Evolutionary conservation across 371 early-diverging fungal genomes (phyloP).

Genomic region (Lichtheimia hyalospora): DNA sequence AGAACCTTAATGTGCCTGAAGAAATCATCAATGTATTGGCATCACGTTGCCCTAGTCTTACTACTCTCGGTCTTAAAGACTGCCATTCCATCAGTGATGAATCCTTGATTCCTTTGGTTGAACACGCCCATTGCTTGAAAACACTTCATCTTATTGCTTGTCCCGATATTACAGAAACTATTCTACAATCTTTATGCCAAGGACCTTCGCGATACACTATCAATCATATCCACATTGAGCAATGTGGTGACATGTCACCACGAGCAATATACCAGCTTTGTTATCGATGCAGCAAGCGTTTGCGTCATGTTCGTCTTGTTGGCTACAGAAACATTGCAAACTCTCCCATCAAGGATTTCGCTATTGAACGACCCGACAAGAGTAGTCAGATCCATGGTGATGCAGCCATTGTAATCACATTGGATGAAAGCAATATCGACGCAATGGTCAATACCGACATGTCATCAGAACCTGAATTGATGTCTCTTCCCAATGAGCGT

Average conservation of each 20-base stretch:
- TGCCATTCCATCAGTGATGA: conserved; percentile 9
- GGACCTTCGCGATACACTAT: background rate
- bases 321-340: conserved; percentile 10
- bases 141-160: conserved; percentile 18
- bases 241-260: conserved; percentile 15
- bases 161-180: conserved; percentile 8
- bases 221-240: conserved; percentile 14
- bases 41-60: background rate
- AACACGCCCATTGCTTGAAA: background rate
- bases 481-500: conserved; percentile 9
- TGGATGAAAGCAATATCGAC: conserved; percentile 20
- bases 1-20: conserved; percentile 10
- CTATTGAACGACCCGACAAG: background rate
- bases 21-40: conserved; percentile 2
- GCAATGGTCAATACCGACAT: conserved; percentile 18
- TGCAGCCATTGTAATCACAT: conserved; percentile 2
- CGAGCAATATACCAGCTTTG: conserved; percentile 20
- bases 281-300: background rate
- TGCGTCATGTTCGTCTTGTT: conserved; percentile 4
- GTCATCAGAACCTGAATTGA: conserved; percentile 5
- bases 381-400: background rate
- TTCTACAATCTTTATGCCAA: background rate
- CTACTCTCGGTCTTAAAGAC: conserved; percentile 7
- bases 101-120: background rate
- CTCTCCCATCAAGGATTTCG: background rate